Conservation (phyloP, 768 basidiomycete species). For the Tylopilus sp. region DNA sequence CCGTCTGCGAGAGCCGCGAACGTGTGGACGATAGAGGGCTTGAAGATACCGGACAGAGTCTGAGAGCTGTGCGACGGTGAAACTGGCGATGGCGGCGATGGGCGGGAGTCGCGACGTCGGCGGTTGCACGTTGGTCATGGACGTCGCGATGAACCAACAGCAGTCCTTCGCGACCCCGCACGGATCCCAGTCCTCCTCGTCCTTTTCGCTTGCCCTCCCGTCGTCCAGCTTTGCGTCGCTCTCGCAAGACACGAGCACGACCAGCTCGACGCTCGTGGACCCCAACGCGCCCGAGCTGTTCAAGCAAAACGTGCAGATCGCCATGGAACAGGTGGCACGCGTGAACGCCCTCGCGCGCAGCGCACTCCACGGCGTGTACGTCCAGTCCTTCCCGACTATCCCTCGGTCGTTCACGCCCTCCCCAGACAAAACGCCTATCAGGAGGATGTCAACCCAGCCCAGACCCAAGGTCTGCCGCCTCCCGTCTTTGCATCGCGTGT, state of each 20-base stretch:
- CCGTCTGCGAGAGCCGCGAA: slow-evolving; percentile 55
- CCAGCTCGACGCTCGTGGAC: slow-evolving; percentile 33
- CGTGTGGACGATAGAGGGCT: slow-evolving; percentile 55
- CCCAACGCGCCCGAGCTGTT: slow-evolving; percentile 61
- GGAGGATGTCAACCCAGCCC: slow-evolving; percentile 47
- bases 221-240: slow-evolving; percentile 18
- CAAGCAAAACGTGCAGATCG: slow-evolving; percentile 51
- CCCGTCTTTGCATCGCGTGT: not conserved
- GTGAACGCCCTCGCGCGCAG: slow-evolving; percentile 48
- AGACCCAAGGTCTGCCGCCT: slow-evolving; percentile 47
- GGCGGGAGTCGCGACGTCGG: slow-evolving; percentile 57
- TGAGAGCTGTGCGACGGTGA: slow-evolving; percentile 37
- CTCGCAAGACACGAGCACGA: slow-evolving; percentile 26
- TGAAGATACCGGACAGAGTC: slow-evolving; percentile 49
- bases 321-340: slow-evolving; percentile 46
- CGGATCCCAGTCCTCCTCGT: slow-evolving; percentile 10
- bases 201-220: slow-evolving; percentile 18
- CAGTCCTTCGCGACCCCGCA: slow-evolving; percentile 4
- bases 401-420: not conserved
- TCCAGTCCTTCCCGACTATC: not conserved
- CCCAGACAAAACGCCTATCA: slow-evolving; percentile 61
- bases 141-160: slow-evolving; percentile 13
- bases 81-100: slow-evolving; percentile 41
- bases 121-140: slow-evolving; percentile 8
- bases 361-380: slow-evolving; percentile 54